These are phyloP conservation scores for Candida montana DNA, from an alignment of 805 yeast species.

Conservation along the genomic window DNA sequence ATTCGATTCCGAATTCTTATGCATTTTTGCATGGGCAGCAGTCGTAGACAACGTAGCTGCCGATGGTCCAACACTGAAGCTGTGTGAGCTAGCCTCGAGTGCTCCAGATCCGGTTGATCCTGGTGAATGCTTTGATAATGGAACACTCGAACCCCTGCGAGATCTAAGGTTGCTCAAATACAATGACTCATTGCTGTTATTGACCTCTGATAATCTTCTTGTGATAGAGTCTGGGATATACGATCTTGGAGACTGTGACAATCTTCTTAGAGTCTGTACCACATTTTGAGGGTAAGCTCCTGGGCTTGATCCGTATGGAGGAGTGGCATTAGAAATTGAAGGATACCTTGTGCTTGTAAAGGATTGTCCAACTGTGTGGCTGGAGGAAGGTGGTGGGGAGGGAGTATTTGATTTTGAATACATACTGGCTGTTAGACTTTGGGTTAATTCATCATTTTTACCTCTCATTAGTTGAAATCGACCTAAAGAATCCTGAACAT, in stretches of 20 bases:
- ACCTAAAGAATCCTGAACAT: conserved; percentile 41
- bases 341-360: not conserved
- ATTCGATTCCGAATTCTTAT: conserved; percentile 11
- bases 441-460: conserved; percentile 51
- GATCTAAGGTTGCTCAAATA: conserved; percentile 6
- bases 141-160: conserved; percentile 6
- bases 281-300: not conserved
- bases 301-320: not conserved
- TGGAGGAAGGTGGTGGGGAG: not conserved
- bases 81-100: conserved; percentile 10
- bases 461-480: conserved; percentile 47
- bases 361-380: not conserved
- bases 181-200: conserved; percentile 22
- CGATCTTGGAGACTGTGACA: conserved; percentile 31
- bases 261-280: conserved; percentile 9
- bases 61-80: conserved; percentile 25
- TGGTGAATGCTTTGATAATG: conserved; percentile 15
- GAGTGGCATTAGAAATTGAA: not conserved
- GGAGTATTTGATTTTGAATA: conserved; percentile 21
- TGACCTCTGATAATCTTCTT: conserved; percentile 25
- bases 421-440: conserved; percentile 48
- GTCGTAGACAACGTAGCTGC: conserved; percentile 28
- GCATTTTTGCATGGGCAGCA: conserved; percentile 27
- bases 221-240: conserved; percentile 26
- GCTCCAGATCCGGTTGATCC: conserved; percentile 18